These are phyloP conservation scores for Pichia phayaonensis DNA, from an alignment of 805 yeast species.

Conservation along the genomic window DNA sequence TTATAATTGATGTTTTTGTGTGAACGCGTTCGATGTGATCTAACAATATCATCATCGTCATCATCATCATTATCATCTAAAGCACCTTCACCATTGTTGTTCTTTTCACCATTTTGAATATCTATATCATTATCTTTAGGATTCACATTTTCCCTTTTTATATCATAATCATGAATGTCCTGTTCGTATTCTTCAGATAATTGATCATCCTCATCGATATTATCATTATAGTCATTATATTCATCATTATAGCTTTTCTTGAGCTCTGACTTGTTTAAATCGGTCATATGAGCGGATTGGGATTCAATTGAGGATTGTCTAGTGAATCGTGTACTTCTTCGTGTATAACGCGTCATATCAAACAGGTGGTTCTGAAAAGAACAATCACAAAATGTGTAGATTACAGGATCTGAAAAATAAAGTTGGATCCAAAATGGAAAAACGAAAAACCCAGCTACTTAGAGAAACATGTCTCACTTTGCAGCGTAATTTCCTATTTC, in stretches of 20 bases:
- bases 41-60: constrained; percentile 18
- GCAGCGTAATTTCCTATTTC: too few relatives aligned
- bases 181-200: constrained; percentile 20
- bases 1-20: constrained; percentile 27
- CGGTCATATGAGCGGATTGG: neutral
- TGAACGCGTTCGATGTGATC: constrained; percentile 25
- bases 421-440: neutral
- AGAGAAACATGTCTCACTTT: neutral
- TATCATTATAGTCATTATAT: constrained; percentile 9
- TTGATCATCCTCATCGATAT: constrained; percentile 6
- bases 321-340: neutral
- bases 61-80: constrained; percentile 15
- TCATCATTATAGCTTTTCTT: constrained; percentile 10
- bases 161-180: constrained; percentile 10
- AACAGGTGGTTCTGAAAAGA: too few relatives aligned
- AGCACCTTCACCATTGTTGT: neutral
- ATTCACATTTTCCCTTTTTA: neutral
- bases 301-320: neutral
- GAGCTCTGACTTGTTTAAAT: constrained; percentile 3
- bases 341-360: neutral
- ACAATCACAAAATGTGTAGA: too few relatives aligned
- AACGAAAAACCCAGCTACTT: neutral
- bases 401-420: neutral
- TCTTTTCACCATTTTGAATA: neutral
- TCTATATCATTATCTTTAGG: neutral